Conservation (phyloP, 352 stramenopile species). For the Globisporangium paroecandrum region DNA sequence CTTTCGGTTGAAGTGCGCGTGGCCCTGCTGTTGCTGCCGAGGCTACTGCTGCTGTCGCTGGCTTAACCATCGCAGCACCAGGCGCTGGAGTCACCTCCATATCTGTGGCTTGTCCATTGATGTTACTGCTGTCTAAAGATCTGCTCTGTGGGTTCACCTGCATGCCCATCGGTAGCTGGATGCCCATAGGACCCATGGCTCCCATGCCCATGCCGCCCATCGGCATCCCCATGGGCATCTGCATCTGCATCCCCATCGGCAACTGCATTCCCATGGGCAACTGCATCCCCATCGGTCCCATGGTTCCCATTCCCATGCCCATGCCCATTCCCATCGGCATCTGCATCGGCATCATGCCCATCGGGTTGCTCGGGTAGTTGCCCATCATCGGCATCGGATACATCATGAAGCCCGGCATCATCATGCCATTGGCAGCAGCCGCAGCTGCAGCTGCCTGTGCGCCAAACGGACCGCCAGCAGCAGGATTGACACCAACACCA, state of each 20-base stretch:
- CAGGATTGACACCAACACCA: neutral
- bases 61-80: slow-evolving; percentile 27
- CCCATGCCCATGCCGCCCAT: slow-evolving; percentile 32
- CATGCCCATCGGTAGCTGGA: slow-evolving; percentile 28
- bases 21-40: slow-evolving; percentile 12
- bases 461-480: slow-evolving; percentile 11
- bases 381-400: slow-evolving; percentile 79
- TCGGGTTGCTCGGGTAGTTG: slow-evolving; percentile 38
- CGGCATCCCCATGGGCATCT: slow-evolving; percentile 22
- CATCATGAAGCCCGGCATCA: slow-evolving; percentile 85
- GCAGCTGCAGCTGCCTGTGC: slow-evolving; percentile 5
- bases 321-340: slow-evolving; percentile 31
- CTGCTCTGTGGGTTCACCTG: slow-evolving; percentile 33
- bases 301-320: slow-evolving; percentile 19
- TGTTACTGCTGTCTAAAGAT: slow-evolving; percentile 26
- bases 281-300: slow-evolving; percentile 34
- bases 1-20: slow-evolving; percentile 45
- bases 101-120: slow-evolving; percentile 1
- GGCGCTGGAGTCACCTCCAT: slow-evolving; percentile 6
- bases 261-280: slow-evolving; percentile 38
- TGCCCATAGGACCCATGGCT: slow-evolving; percentile 27
- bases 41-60: slow-evolving; percentile 15
- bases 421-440: slow-evolving; percentile 38
- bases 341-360: slow-evolving; percentile 46
- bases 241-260: slow-evolving; percentile 35